Evolutionary conservation across 768 basidiomycete species (phyloP).

Genomic region (Mycena leptocephala): DNA sequence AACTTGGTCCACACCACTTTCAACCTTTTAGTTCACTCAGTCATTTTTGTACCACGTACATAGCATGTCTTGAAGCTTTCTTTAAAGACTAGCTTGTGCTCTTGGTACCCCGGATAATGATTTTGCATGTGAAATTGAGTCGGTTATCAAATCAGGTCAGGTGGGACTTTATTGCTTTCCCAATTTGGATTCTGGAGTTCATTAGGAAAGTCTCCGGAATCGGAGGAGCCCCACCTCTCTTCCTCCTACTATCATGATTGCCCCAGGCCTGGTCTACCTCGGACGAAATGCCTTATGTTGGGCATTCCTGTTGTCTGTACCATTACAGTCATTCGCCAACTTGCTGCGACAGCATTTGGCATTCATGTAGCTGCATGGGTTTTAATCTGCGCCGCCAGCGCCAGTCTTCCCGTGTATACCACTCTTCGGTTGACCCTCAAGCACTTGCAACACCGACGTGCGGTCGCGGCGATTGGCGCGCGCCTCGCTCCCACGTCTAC

Average conservation of each 20-base stretch:
- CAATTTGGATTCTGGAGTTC: not conserved
- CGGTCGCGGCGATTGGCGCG: slow-evolving; percentile 64
- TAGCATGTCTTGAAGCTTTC: too few species aligned
- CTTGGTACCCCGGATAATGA: too few species aligned
- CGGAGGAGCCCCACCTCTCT: not conserved
- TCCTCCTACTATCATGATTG: slow-evolving; percentile 25
- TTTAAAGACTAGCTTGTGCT: too few species aligned
- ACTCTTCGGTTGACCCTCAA: slow-evolving; percentile 48
- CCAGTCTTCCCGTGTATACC: slow-evolving; percentile 53
- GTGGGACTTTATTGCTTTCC: not conserved
- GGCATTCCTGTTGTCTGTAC: slow-evolving; percentile 38
- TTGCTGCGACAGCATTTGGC: slow-evolving; percentile 31
- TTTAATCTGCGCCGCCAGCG: slow-evolving; percentile 46
- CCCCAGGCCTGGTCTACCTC: slow-evolving; percentile 56
- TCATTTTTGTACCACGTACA: too few species aligned
- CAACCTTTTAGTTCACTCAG: too few species aligned
- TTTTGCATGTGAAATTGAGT: not conserved
- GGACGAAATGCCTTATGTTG: slow-evolving; percentile 38
- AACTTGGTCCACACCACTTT: too few species aligned
- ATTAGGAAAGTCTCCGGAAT: too few species aligned
- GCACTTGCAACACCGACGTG: slow-evolving; percentile 49
- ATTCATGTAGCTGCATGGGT: slow-evolving; percentile 56
- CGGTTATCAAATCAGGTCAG: not conserved
- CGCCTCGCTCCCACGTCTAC: slow-evolving; percentile 55
- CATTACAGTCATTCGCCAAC: slow-evolving; percentile 35